A percentile compares a stretch with the other conserved stretches of the same genome.
These are phyloP conservation scores for Picochlorum costavermella DNA, from an alignment of 139 green algal species.

Conservation along the genomic window DNA sequence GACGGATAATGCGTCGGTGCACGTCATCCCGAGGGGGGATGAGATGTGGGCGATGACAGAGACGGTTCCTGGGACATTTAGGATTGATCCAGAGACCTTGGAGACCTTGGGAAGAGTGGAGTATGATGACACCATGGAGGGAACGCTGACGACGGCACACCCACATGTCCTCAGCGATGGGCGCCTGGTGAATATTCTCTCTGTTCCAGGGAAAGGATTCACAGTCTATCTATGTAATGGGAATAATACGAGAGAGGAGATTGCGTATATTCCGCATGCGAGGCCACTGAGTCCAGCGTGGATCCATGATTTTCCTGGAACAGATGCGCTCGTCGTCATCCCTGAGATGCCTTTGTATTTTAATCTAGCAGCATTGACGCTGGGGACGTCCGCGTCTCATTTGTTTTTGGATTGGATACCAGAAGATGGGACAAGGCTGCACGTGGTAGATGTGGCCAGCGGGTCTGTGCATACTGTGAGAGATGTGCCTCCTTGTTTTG, in stretches of 20 bases:
- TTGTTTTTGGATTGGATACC: conserved; percentile 72
- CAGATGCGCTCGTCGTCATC: conserved; percentile 40
- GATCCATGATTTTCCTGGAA: conserved; percentile 70
- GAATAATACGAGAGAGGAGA: conserved; percentile 11
- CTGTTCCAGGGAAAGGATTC: conserved; percentile 17
- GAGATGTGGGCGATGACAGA: conserved; percentile 49
- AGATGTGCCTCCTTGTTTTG: conserved; percentile 48
- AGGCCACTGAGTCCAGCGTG: conserved; percentile 44
- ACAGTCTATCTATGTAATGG: conserved; percentile 18
- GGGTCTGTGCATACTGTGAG: conserved; percentile 16
- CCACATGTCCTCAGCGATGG: conserved; percentile 43
- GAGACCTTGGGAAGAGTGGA: conserved; percentile 39
- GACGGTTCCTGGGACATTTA: conserved; percentile 40
- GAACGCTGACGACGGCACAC: conserved; percentile 63
- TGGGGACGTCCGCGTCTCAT: conserved; percentile 25
- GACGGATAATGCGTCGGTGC: conserved; percentile 74
- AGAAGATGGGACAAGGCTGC: conserved; percentile 40
- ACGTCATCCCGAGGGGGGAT: conserved; percentile 28
- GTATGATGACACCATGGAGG: conserved; percentile 29
- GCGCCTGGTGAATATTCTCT: conserved; percentile 56
- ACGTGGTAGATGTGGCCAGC: conserved; percentile 35
- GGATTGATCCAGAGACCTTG: conserved; percentile 39
- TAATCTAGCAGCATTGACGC: conserved; percentile 43
- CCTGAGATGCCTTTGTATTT: conserved; percentile 62
- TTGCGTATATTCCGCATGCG: conserved; percentile 30